Percentiles rank a stretch among this genome's conserved stretches.
Evolutionary conservation across 2,329 filamentous ascomycete species (phyloP).

Genomic region (Trichoderma endophyticum): DNA sequence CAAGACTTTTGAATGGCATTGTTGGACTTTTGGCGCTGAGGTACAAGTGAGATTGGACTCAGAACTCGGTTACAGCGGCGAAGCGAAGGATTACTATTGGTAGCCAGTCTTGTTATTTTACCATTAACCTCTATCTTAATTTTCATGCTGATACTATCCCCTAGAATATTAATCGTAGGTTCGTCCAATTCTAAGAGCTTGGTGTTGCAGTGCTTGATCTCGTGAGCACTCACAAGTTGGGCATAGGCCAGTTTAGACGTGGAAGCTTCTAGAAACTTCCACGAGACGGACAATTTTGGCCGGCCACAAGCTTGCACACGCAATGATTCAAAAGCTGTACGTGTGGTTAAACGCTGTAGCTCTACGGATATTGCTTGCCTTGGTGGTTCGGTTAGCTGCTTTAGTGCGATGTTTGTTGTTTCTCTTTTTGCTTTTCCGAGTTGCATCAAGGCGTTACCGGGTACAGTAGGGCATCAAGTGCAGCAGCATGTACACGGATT

Average conservation of each 20-base stretch:
- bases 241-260: neutral
- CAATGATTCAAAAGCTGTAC: neutral
- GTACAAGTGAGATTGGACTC: neutral
- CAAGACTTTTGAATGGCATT: neutral
- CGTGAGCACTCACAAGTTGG: neutral
- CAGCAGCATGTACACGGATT: neutral
- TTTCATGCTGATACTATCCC: neutral
- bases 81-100: neutral
- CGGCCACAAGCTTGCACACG: neutral
- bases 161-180: neutral
- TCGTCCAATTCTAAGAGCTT: neutral
- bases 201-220: neutral
- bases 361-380: neutral
- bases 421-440: neutral
- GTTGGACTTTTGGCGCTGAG: neutral
- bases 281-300: conserved; percentile 3
- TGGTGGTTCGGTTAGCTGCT: neutral
- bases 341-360: neutral
- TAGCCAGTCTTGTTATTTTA: neutral
- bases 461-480: neutral
- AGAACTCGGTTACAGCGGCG: neutral
- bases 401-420: neutral
- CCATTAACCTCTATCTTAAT: neutral
- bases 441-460: neutral
- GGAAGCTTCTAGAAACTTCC: conserved; percentile 36